Evolutionary conservation across 306 rosid species (phyloP), one percentile per base, ranked within the genome.

Genomic region (Dalbergia oliveri): DNA sequence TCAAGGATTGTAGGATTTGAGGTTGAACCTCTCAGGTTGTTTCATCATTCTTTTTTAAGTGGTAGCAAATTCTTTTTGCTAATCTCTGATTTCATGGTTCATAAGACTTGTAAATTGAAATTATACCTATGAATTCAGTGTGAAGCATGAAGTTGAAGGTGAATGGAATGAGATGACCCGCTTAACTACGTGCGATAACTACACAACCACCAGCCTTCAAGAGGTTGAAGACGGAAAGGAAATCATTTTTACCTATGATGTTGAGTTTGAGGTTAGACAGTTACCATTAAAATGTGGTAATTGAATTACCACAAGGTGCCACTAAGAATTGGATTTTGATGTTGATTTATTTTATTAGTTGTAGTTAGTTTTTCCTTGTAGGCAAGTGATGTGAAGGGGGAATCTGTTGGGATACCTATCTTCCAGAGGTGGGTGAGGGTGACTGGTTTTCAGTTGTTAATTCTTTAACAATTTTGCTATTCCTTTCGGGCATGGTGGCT

Each of bases 351-450:
- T 44, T 37, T 31, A 54, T n/a, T 54, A 18, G n/a, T 54, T 43
- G 43, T 10, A 4, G 15, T 44, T 3, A n/a, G 9, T 5, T 75
- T 44, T 64, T 15, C 23, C 33, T 66, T 67, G 49, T 15, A 78
- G 82, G 68, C 68, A 9, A 78, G 82, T 78, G 82, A 78, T 56
- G 76, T 78, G 61, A 78, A 67, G 69, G 56, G 82, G 82, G 82
- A 73, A 44, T 67, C 47, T 69, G 75, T 0, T 78, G 76, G 82
- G 82, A 78, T 59, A 68, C 68, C 12, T 78, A 68, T 78, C 61
- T 78, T 68, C 69, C 66, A 26, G 44, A 35, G 37, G 69, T 64
- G 0, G 69, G 66, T 57, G 82, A 78, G 0, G 76, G 66, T 57
- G 82, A 78, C 82, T 78, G 82, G 76, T 78, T 78, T 68, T 78